Evolutionary conservation across 352 stramenopile species (phyloP).

Genomic region (Pythium coloratum): DNA sequence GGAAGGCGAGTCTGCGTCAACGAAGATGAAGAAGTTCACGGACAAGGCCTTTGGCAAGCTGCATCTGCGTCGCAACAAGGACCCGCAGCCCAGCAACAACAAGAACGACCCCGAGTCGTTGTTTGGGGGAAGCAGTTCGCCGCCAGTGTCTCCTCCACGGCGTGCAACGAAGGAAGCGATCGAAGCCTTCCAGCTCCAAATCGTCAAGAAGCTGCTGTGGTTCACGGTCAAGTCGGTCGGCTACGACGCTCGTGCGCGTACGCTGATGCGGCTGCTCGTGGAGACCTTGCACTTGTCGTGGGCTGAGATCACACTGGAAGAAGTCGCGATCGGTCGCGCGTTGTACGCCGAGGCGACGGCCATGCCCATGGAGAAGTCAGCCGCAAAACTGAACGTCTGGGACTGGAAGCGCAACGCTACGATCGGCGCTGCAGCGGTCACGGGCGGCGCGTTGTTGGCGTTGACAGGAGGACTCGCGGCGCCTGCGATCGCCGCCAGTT

Average conservation of each 20-base stretch:
- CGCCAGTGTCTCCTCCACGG: slow-evolving; percentile 10
- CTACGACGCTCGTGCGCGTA: slow-evolving; percentile 70
- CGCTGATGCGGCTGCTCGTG: slow-evolving; percentile 52
- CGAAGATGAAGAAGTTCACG: slow-evolving; percentile 25
- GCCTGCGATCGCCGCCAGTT: slow-evolving; percentile 57
- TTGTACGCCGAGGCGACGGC: slow-evolving; percentile 72
- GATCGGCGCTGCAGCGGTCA: slow-evolving; percentile 71
- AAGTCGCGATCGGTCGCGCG: slow-evolving; percentile 64
- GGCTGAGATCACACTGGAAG: slow-evolving; percentile 61
- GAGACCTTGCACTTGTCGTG: slow-evolving; percentile 57
- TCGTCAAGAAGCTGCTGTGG: slow-evolving; percentile 74
- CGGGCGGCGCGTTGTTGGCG: slow-evolving; percentile 67
- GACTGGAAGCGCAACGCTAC: slow-evolving; percentile 81
- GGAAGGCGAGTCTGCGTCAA: neutral
- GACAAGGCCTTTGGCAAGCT: slow-evolving; percentile 26
- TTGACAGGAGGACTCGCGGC: slow-evolving; percentile 69
- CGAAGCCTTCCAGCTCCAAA: slow-evolving; percentile 51
- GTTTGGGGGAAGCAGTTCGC: neutral
- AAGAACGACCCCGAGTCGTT: slow-evolving; percentile 2
- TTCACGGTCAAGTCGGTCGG: slow-evolving; percentile 75
- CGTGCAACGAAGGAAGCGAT: slow-evolving; percentile 22
- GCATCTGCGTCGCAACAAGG: slow-evolving; percentile 32
- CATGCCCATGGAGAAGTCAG: slow-evolving; percentile 68
- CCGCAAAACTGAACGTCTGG: slow-evolving; percentile 53
- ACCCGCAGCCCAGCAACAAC: slow-evolving; percentile 26